phyloP scores from a whole-genome alignment of 805 yeast species.

The Candida loeiensis region DNA sequence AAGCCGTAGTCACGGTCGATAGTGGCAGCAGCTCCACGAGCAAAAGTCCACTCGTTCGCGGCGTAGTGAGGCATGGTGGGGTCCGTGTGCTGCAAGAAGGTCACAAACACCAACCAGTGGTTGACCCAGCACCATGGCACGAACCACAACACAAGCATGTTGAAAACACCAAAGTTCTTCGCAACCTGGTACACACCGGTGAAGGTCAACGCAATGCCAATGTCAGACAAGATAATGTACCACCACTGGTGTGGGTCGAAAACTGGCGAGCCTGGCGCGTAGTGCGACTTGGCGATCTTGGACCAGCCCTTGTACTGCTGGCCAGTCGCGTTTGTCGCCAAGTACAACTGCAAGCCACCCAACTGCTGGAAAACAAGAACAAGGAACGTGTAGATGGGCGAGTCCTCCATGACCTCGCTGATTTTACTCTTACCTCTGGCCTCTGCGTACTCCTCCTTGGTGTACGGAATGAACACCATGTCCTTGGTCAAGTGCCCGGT shows the following conservation, averaged over 20 bases:
- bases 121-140: conserved; percentile 58
- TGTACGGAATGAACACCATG: conserved; percentile 57
- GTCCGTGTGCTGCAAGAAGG: conserved; percentile 62
- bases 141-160: conserved; percentile 53
- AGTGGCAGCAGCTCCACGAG: conserved; percentile 65
- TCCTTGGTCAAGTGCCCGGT: conserved; percentile 60
- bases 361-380: conserved; percentile 51
- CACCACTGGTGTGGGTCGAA: conserved; percentile 54
- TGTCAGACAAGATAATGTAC: conserved; percentile 53
- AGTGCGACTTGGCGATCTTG: conserved; percentile 40
- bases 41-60: conserved; percentile 56
- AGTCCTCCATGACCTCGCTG: conserved; percentile 50
- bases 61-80: conserved; percentile 58
- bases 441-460: conserved; percentile 44
- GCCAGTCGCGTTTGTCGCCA: conserved; percentile 51
- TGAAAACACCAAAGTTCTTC: conserved; percentile 45
- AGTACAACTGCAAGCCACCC: conserved; percentile 52
- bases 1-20: conserved; percentile 61
- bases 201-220: conserved; percentile 47
- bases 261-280: conserved; percentile 52
- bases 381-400: conserved; percentile 47
- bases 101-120: conserved; percentile 64
- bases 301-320: conserved; percentile 31
- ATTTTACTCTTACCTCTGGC: conserved; percentile 29
- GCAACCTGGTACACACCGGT: conserved; percentile 52